Evolutionary conservation across 108 stramenopile genomes (phyloP).

Genomic region (Craspedostauros australis): DNA sequence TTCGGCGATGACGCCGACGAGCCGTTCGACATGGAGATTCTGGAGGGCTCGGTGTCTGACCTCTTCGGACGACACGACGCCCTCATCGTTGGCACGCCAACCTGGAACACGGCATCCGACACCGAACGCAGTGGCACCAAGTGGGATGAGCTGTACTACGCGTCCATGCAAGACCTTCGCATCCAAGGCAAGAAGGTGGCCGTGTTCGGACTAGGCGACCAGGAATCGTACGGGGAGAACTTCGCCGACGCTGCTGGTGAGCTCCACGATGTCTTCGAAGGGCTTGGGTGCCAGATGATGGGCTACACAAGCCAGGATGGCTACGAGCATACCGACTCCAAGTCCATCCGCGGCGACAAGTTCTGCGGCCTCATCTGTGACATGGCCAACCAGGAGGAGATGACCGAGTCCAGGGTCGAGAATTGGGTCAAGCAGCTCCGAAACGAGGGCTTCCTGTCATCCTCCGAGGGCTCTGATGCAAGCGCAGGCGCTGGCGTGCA

Average conservation of each 20-base stretch:
- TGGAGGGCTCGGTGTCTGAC: slow-evolving; percentile 48
- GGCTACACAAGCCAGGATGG: slow-evolving; percentile 74
- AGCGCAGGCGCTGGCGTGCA: slow-evolving; percentile 5
- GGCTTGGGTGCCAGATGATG: slow-evolving; percentile 68
- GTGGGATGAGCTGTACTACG: slow-evolving; percentile 89
- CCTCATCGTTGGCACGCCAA: slow-evolving; percentile 46
- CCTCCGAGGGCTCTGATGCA: slow-evolving; percentile 8
- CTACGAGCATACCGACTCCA: slow-evolving; percentile 77
- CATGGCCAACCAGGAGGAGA: slow-evolving; percentile 81
- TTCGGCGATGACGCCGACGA: slow-evolving; percentile 70
- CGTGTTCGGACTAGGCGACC: slow-evolving; percentile 85
- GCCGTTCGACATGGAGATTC: slow-evolving; percentile 69
- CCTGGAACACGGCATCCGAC: slow-evolving; percentile 60
- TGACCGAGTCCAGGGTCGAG: slow-evolving; percentile 57
- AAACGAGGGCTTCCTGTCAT: slow-evolving; percentile 60
- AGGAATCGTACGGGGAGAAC: slow-evolving; percentile 68
- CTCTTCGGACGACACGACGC: slow-evolving; percentile 65
- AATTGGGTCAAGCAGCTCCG: slow-evolving; percentile 75
- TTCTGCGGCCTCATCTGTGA: slow-evolving; percentile 83
- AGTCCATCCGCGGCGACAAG: slow-evolving; percentile 73
- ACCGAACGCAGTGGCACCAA: slow-evolving; percentile 78
- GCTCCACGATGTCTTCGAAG: slow-evolving; percentile 79
- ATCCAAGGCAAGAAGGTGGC: slow-evolving; percentile 76
- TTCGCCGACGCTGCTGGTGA: slow-evolving; percentile 87
- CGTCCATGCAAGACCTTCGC: slow-evolving; percentile 46